phyloP scores from a whole-genome alignment of 1,284 basidiomycete genomes.

The Cutaneotrichosporon daszewskae region DNA sequence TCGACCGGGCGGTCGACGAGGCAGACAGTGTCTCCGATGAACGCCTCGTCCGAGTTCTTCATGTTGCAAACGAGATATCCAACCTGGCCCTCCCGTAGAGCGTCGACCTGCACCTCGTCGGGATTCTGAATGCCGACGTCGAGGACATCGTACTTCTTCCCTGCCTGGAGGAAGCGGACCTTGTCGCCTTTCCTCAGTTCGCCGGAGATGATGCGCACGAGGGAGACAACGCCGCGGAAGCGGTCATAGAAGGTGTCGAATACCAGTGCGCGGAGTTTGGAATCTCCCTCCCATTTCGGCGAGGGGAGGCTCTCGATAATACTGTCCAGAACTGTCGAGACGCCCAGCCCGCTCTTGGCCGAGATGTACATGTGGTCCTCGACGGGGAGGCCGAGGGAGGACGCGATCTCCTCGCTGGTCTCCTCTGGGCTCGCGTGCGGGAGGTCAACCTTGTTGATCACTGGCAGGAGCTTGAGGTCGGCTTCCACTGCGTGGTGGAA shows the following conservation, averaged over 20 bases:
- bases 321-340: slow-evolving; percentile 64
- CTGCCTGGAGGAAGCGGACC: slow-evolving; percentile 76
- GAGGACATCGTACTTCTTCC: slow-evolving; percentile 85
- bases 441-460: slow-evolving; percentile 94
- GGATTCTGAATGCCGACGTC: slow-evolving; percentile 92
- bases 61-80: slow-evolving; percentile 81
- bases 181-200: slow-evolving; percentile 70
- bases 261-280: slow-evolving; percentile 73
- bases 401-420: slow-evolving; percentile 71
- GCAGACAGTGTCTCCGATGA: slow-evolving; percentile 79
- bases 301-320: slow-evolving; percentile 79
- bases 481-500: slow-evolving; percentile 81
- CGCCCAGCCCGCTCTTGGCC: slow-evolving; percentile 85
- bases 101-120: slow-evolving; percentile 66
- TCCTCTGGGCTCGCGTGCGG: slow-evolving; percentile 75
- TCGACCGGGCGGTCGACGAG: slow-evolving; percentile 68
- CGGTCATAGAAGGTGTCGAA: slow-evolving; percentile 93
- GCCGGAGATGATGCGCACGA: slow-evolving; percentile 68
- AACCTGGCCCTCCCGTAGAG: slow-evolving; percentile 79
- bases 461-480: slow-evolving; percentile 79
- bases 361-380: slow-evolving; percentile 70
- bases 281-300: slow-evolving; percentile 52
- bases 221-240: slow-evolving; percentile 91
- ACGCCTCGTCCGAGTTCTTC: slow-evolving; percentile 86
- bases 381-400: slow-evolving; percentile 71